phyloP scores from a whole-genome alignment of 116 monocot genomes.

The Cymodocea nodosa region DNA sequence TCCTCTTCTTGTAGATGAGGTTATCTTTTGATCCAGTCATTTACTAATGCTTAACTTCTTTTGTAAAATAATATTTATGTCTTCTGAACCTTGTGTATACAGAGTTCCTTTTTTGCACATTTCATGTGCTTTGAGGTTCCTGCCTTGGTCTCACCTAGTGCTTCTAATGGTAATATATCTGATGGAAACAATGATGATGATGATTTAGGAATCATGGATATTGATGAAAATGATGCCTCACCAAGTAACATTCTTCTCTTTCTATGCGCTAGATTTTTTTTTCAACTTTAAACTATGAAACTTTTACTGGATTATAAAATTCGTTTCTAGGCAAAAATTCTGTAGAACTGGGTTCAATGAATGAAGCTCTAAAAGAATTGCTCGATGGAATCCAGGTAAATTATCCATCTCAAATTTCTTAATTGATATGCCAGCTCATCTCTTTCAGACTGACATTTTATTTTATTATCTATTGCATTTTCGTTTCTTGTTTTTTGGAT shows the following conservation, averaged over 20 bases:
- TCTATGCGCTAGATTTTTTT: neutral
- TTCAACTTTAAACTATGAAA: neutral
- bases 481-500: too few species aligned
- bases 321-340: constrained; percentile 36
- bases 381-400: constrained; percentile 96
- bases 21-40: constrained; percentile 9
- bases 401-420: too few species aligned
- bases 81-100: constrained; percentile 1
- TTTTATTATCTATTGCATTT: neutral
- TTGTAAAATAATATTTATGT: neutral
- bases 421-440: neutral
- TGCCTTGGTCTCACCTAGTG: constrained; percentile 51
- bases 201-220: constrained; percentile 62
- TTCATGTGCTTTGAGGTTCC: constrained; percentile 99
- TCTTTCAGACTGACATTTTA: neutral
- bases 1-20: constrained; percentile 99
- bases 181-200: constrained; percentile 47
- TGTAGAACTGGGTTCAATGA: constrained; percentile 62
- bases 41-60: neutral
- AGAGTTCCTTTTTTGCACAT: constrained; percentile 99
- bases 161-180: constrained; percentile 28
- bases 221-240: constrained; percentile 80
- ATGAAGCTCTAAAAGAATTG: constrained; percentile 96
- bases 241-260: constrained; percentile 30
- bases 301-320: neutral